Evolutionary conservation across 164 flowering plant genomes (phyloP), one percentile per base, ranked within the genome.

Genomic region (Malania oleifera): DNA sequence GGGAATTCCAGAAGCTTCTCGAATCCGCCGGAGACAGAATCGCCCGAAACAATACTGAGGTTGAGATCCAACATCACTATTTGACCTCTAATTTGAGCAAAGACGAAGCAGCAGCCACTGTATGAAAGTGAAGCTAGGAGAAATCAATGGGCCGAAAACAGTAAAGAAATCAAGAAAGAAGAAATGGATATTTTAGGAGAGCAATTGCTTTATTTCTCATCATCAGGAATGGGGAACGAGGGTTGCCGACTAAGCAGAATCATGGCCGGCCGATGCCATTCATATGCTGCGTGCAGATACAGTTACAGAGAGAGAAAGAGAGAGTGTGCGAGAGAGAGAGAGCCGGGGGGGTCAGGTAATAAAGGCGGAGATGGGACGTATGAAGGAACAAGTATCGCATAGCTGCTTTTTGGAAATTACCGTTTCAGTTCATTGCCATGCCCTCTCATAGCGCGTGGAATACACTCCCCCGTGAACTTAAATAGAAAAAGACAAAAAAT

Each of bases 61-160:
- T 74, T 73, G 54, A 80, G 82, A 78, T 76, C 84, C 70, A 80
- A 49, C 81, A 80, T 77, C 35, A 15, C 55, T 31, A 24, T 40
- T 13, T 19, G 27, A 31, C 4, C 35, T 44, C 48, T 5, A 44
- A 44, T 14, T 17, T 5, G 22, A 44, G 12, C 48, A 44, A 17
- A 5, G 22, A 5, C 12, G 22, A 5, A 44, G 18, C 19, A 4
- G 15, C 19, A 44, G 15, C 48, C 35, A 9, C n/a, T n/a, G n/a
- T n/a, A n/a, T n/a, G n/a, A n/a, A n/a, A n/a, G n/a, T n/a, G n/a
- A n/a, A n/a, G n/a, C n/a, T n/a, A n/a, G n/a, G n/a, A n/a, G n/a
- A n/a, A n/a, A n/a, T n/a, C n/a, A n/a, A n/a, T n/a, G n/a, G n/a
- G n/a, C n/a, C n/a, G n/a, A n/a, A n/a, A n/a, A n/a, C n/a, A n/a